Conservation (phyloP, 163 green algal species). For the Prototheca cutis region DNA sequence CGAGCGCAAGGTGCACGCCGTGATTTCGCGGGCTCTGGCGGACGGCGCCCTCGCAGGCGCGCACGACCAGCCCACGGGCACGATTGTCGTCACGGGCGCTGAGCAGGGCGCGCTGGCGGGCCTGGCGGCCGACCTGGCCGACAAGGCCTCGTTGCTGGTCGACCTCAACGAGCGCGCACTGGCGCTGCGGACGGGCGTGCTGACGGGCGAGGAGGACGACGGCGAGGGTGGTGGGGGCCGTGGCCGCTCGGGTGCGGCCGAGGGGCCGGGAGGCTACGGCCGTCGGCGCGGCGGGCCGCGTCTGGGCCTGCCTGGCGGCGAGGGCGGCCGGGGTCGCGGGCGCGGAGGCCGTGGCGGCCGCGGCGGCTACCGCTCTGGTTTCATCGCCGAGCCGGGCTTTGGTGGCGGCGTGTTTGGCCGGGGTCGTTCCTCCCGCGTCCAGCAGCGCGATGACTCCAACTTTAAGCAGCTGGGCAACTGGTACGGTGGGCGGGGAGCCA, state of each 20-base stretch:
- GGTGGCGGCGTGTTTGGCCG: slow-evolving; percentile 26
- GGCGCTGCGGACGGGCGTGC: slow-evolving; percentile 58
- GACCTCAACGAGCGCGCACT: slow-evolving; percentile 93
- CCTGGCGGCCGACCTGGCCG: slow-evolving; percentile 54
- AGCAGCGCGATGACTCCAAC: slow-evolving; percentile 22
- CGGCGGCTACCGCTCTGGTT: slow-evolving; percentile 8
- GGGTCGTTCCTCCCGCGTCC: slow-evolving; percentile 5
- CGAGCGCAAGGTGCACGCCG: slow-evolving; percentile 64
- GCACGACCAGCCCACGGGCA: slow-evolving; percentile 88
- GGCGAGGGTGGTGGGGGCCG: slow-evolving; percentile 19
- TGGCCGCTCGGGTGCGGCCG: slow-evolving; percentile 5
- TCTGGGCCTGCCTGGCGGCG: not conserved
- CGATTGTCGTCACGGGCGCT: slow-evolving; percentile 83
- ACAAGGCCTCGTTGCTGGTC: slow-evolving; percentile 67
- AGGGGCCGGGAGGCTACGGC: not conserved
- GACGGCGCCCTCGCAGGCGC: slow-evolving; percentile 73
- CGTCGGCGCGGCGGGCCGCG: not conserved
- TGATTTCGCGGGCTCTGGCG: slow-evolving; percentile 88
- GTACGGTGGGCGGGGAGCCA: not conserved
- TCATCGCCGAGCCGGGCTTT: slow-evolving; percentile 27
- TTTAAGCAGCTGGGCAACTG: slow-evolving; percentile 17
- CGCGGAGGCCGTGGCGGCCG: slow-evolving; percentile 8
- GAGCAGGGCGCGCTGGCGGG: slow-evolving; percentile 74
- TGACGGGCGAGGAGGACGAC: slow-evolving; percentile 64
- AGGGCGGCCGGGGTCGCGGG: slow-evolving; percentile 5